Percentiles rank a stretch among this genome's conserved stretches.
phyloP scores from a whole-genome alignment of 2,329 filamentous ascomycete genomes.

The Fusarium verticillioides region DNA sequence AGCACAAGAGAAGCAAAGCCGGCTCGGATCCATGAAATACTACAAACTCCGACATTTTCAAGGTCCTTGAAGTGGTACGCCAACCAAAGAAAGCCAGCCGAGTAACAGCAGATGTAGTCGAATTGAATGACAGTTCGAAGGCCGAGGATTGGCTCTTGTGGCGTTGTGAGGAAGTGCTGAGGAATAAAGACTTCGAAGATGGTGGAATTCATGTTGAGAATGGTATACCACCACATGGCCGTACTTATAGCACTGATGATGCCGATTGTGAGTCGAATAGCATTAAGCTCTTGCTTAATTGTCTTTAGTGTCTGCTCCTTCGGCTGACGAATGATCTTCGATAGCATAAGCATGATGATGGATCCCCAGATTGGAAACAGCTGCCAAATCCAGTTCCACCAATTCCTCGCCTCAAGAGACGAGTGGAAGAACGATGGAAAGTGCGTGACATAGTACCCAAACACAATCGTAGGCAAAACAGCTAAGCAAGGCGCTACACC shows the following conservation, averaged over 20 bases:
- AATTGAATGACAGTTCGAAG: conserved; percentile 44
- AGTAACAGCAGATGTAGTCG: conserved; percentile 41
- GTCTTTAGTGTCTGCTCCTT: accelerated
- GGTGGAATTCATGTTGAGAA: neutral
- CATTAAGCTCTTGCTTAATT: neutral
- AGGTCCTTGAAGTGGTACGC: conserved; percentile 39
- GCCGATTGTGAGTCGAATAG: conserved; percentile 4
- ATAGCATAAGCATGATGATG: conserved; percentile 19
- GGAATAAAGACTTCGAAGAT: conserved; percentile 39
- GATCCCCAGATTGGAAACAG: conserved; percentile 45
- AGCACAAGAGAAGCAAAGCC: conserved; percentile 2
- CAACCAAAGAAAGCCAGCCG: conserved; percentile 40
- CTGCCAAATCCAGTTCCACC: conserved; percentile 50
- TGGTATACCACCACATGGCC: conserved; percentile 35
- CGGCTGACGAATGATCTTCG: neutral
- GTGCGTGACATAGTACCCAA: conserved; percentile 36
- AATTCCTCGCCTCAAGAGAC: conserved; percentile 38
- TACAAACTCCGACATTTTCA: conserved; percentile 29
- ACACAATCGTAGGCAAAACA: conserved; percentile 30
- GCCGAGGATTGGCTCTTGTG: conserved; percentile 15
- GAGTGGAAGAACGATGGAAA: conserved; percentile 36
- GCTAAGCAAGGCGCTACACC: conserved; percentile 16
- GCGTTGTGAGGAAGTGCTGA: conserved; percentile 33
- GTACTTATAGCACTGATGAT: conserved; percentile 9
- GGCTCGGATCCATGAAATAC: conserved; percentile 7